Conservation (phyloP, 83 land plant species). For the Picea abies region DNA sequence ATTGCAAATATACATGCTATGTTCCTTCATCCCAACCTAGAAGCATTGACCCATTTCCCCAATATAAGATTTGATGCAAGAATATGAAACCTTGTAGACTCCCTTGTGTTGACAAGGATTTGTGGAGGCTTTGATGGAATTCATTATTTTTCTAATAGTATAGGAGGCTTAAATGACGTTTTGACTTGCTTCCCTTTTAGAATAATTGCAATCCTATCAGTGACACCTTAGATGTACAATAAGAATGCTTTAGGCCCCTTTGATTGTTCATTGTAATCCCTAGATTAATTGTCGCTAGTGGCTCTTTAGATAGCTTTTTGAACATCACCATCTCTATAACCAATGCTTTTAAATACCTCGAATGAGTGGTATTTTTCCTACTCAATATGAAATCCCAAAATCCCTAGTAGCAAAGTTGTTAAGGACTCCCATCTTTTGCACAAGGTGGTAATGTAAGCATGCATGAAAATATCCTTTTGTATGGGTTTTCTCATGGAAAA, state of each 20-base stretch:
- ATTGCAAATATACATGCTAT: neutral
- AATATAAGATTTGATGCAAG: neutral
- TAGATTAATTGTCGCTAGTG: neutral
- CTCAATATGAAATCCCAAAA: no score
- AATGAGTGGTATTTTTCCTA: no score
- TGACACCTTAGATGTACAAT: neutral
- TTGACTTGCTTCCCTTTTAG: neutral
- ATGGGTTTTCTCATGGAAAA: no score
- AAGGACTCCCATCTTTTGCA: no score
- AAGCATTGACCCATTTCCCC: neutral
- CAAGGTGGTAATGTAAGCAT: no score
- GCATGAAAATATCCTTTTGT: no score
- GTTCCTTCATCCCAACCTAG: neutral
- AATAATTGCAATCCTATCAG: neutral
- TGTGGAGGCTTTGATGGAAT: neutral
- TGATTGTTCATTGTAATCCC: neutral
- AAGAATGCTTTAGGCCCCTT: neutral
- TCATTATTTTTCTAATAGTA: neutral
- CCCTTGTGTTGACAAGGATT: neutral
- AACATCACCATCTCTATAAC: no score
- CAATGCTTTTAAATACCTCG: no score
- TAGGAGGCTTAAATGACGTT: neutral
- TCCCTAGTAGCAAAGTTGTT: no score
- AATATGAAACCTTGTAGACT: neutral
- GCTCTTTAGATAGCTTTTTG: no score